Base-by-base conservation (phyloP, 2,329 filamentous ascomycete species). In the Aspergillus thermomutatus region DNA sequence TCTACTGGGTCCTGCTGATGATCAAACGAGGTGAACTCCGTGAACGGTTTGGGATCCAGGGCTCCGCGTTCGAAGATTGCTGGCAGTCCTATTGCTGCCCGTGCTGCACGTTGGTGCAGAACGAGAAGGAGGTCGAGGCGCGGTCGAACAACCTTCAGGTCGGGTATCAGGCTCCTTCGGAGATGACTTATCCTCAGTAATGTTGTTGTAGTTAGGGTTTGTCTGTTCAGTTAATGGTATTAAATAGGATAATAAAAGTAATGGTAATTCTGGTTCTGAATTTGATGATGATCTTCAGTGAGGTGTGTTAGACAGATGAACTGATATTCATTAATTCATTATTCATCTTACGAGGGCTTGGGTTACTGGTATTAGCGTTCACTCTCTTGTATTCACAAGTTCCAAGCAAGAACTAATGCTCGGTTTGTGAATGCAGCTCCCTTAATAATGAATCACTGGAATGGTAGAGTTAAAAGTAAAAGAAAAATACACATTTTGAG, bases 91-190 rank as follows among this genome's bases (percentile, higher is more conserved):
- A 74, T 69, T 86, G 79, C 73, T 86, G 83, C 67, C 67, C 75
- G 37, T 85, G 82, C 76, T 86, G 83, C 64, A 75, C 77, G 5
- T 69, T 85, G 56, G 76, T 85, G 60, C 84, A 87, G 73, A 78
- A 85, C 55, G 82, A 85, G 65, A 83, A 83, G 62, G 83, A 86
- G 65, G 77, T 66, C 11, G 62, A 66, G 19, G 55, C 49, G 7
- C 62, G 68, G 54, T 58, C 59, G 4, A 56, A 57, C 3, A 51
- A 45, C 5, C 21, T 54, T 25, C 55, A 62, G 27, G 53, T 55
- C 23, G 66, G 64, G 19, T 71, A 71, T 55, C 64, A 71, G 57
- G 54, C 66, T 9, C 62, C 67, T 4, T 43, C 53, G 34, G 60
- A 47, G 5, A 71, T 71, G 68, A 46, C 52, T 5, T 66, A 65